phyloP scores from a whole-genome alignment of 2,329 filamentous ascomycete species.

The Sordariomycetes sp. region DNA sequence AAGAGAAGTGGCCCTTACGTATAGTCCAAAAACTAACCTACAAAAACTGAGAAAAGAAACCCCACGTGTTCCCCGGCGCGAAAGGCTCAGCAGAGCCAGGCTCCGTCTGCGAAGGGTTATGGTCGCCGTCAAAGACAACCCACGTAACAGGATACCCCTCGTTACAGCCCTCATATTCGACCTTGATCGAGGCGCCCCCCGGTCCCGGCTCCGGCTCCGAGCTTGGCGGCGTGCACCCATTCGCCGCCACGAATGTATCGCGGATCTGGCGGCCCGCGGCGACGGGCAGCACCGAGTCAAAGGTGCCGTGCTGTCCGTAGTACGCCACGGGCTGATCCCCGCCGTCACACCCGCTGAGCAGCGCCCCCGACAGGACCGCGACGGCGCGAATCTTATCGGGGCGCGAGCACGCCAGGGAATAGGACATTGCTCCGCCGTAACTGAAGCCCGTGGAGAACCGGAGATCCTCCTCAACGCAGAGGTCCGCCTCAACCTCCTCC shows the following conservation, averaged over 20 bases:
- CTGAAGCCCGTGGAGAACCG: slow-evolving; percentile 28
- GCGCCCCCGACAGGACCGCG: slow-evolving; percentile 15
- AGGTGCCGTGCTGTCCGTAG: slow-evolving; percentile 21
- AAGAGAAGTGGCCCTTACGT: not conserved
- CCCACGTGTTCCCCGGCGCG: slow-evolving; percentile 5
- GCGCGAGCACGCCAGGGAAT: slow-evolving; percentile 23
- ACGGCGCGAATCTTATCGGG: slow-evolving; percentile 21
- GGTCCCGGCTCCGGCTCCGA: slow-evolving; percentile 9
- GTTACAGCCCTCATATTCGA: slow-evolving; percentile 15
- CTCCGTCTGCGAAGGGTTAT: slow-evolving; percentile 5
- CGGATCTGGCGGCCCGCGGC: slow-evolving; percentile 15
- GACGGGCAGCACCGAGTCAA: slow-evolving; percentile 18
- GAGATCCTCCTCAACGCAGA: slow-evolving; percentile 26
- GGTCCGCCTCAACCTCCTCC: slow-evolving; percentile 19
- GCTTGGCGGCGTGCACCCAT: slow-evolving; percentile 16
- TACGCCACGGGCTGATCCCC: slow-evolving; percentile 19
- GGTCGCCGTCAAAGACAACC: slow-evolving; percentile 11
- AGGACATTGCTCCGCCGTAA: slow-evolving; percentile 27
- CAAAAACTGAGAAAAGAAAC: slow-evolving; percentile 7
- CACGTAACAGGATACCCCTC: slow-evolving; percentile 14
- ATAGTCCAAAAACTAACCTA: not conserved
- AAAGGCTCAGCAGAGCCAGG: slow-evolving; percentile 1
- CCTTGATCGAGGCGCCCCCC: slow-evolving; percentile 10
- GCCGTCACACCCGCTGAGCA: slow-evolving; percentile 17
- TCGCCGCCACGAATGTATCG: slow-evolving; percentile 19